phyloP scores from a whole-genome alignment of 495 filamentous ascomycete species.

The Podospora tetraspora region DNA sequence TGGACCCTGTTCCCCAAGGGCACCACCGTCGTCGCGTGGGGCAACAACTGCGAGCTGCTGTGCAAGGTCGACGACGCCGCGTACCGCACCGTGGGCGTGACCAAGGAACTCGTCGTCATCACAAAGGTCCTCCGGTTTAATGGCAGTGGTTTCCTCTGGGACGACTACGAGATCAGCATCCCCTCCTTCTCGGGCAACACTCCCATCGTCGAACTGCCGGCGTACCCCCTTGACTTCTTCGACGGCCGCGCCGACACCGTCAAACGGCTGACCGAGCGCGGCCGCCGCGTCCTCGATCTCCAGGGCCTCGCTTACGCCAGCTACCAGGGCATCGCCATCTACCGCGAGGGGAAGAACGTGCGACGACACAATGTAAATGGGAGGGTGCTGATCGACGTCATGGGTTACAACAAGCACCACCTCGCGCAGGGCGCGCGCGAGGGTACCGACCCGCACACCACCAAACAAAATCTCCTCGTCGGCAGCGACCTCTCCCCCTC shows the following conservation, averaged over 20 bases:
- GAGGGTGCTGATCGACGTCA: conserved; percentile 34
- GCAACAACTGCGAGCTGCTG: conserved; percentile 30
- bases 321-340: conserved; percentile 30
- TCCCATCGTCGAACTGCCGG: conserved; percentile 26
- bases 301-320: conserved; percentile 32
- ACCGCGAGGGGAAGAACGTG: conserved; percentile 9
- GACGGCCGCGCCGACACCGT: conserved; percentile 17
- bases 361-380: conserved; percentile 31
- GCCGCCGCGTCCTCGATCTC: conserved; percentile 29
- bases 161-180: conserved; percentile 19
- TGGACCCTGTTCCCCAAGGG: conserved; percentile 36
- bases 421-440: conserved; percentile 27
- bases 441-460: conserved; percentile 16
- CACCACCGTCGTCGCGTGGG: conserved; percentile 27
- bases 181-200: conserved; percentile 24
- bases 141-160: conserved; percentile 29
- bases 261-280: conserved; percentile 23
- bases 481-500: conserved; percentile 3
- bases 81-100: conserved; percentile 8
- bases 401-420: conserved; percentile 36
- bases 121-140: conserved; percentile 30
- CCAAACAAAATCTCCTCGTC: conserved; percentile 11
- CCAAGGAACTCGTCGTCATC: conserved; percentile 13
- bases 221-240: conserved; percentile 34
- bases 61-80: conserved; percentile 26